A percentile compares a stretch with the other conserved stretches of the same genome.
Conservation (phyloP, 306 rosid genomes). For the Bauhinia variegata region DNA sequence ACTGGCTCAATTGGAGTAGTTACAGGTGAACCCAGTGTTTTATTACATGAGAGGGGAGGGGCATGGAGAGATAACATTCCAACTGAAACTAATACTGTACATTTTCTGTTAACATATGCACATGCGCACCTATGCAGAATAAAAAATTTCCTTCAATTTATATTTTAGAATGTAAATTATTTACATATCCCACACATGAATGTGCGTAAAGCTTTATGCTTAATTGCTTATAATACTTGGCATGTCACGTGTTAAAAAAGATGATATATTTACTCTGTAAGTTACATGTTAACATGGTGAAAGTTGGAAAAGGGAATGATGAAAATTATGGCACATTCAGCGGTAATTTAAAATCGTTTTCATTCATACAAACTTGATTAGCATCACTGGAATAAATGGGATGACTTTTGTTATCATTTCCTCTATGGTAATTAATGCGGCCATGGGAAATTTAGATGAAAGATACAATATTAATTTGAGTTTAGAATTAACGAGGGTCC, state of each 20-base stretch:
- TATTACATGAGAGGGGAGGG: constrained; percentile 6
- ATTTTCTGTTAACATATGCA: constrained; percentile 3
- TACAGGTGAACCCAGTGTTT: constrained; percentile 59
- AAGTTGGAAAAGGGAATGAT: no score
- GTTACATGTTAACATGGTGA: no score
- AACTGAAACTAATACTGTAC: background rate
- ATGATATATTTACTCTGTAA: background rate
- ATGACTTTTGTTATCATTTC: no score
- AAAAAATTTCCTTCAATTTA: background rate
- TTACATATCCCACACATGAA: constrained; percentile 1
- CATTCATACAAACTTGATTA: no score
- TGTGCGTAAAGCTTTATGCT: background rate
- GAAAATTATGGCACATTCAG: constrained; percentile 9
- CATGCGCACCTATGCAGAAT: constrained; percentile 21
- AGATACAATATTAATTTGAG: constrained; percentile 27
- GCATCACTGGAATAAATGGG: no score
- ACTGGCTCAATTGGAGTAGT: constrained; percentile 99
- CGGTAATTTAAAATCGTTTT: background rate
- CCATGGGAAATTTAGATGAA: constrained; percentile 19
- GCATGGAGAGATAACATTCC: constrained; percentile 12
- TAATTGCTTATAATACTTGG: background rate
- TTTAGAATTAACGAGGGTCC: background rate
- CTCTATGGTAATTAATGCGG: constrained; percentile 2
- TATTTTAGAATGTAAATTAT: background rate
- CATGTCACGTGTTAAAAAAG: constrained; percentile 1